These are phyloP conservation scores for Schwanniomyces etchellsii DNA, from an alignment of 1,139 yeast genomes.

Conservation along the genomic window DNA sequence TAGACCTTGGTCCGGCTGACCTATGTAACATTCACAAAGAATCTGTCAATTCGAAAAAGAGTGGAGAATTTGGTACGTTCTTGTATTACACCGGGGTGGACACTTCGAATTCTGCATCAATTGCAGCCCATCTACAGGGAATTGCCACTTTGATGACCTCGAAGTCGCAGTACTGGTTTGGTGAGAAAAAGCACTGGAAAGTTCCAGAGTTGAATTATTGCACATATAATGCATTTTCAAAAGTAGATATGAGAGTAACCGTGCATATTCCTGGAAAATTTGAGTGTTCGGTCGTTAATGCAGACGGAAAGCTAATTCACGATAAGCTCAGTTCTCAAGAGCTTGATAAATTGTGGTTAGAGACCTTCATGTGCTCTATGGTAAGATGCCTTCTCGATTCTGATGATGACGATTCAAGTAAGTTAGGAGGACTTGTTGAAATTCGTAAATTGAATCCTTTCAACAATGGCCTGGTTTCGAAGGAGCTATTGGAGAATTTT, in stretches of 20 bases:
- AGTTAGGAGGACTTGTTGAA: conserved; percentile 48
- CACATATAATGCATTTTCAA: conserved; percentile 52
- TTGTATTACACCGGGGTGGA: conserved; percentile 55
- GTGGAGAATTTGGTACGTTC: conserved; percentile 45
- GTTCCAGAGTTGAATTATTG: conserved; percentile 60
- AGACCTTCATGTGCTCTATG: conserved; percentile 61
- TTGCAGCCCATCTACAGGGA: conserved; percentile 71
- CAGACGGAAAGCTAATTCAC: conserved; percentile 39
- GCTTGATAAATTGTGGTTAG: conserved; percentile 48
- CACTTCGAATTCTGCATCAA: conserved; percentile 51
- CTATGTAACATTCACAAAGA: conserved; percentile 64
- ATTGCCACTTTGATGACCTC: conserved; percentile 65
- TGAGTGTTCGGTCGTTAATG: conserved; percentile 40
- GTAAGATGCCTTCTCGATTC: conserved; percentile 66
- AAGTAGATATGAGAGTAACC: conserved; percentile 64
- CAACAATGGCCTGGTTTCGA: conserved; percentile 30
- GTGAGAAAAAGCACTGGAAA: conserved; percentile 68
- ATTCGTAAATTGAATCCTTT: conserved; percentile 55
- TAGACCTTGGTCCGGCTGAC: conserved; percentile 84
- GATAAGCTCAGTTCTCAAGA: conserved; percentile 33
- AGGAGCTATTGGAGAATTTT: conserved; percentile 47
- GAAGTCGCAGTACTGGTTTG: conserved; percentile 53
- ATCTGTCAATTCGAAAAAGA: conserved; percentile 34
- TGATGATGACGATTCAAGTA: conserved; percentile 56
- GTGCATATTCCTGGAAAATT: conserved; percentile 63